phyloP scores from a whole-genome alignment of 2,329 filamentous ascomycete genomes.

The Pezicula neosporulosa region DNA sequence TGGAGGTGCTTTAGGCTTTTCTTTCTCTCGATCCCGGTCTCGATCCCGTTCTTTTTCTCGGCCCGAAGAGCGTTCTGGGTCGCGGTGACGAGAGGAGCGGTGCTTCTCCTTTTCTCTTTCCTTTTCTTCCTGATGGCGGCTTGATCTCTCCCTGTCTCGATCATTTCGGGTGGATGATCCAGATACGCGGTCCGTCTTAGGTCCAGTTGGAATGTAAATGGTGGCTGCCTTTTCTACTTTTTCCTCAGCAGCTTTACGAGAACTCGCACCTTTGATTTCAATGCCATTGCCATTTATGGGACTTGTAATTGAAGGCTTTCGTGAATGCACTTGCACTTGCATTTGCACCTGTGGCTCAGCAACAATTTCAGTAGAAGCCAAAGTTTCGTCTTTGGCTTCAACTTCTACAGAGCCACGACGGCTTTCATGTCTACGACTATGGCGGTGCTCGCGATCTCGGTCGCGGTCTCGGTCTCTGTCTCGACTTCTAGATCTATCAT shows the following conservation, averaged over 20 bases:
- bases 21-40: constrained; percentile 42
- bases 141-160: constrained; percentile 30
- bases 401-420: constrained; percentile 17
- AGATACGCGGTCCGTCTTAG: constrained; percentile 19
- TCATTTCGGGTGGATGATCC: constrained; percentile 17
- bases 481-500: constrained; percentile 32
- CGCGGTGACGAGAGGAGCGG: constrained; percentile 8
- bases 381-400: constrained; percentile 10
- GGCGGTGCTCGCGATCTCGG: constrained; percentile 40
- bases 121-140: constrained; percentile 5
- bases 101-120: background rate
- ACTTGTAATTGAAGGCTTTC: constrained; percentile 15
- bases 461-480: constrained; percentile 45
- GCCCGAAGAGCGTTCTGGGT: constrained; percentile 29
- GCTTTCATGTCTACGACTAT: constrained; percentile 14
- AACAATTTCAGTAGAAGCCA: constrained; percentile 7
- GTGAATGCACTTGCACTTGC: constrained; percentile 6
- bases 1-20: constrained; percentile 8
- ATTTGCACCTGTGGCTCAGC: constrained; percentile 7
- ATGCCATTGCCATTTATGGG: constrained; percentile 17
- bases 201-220: constrained; percentile 25
- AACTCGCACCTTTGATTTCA: constrained; percentile 28
- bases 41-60: constrained; percentile 38
- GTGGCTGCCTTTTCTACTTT: background rate
- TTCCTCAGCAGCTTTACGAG: constrained; percentile 17